phyloP scores from a whole-genome alignment of 1,284 basidiomycete genomes.

The Ceratobasidium sp. region DNA sequence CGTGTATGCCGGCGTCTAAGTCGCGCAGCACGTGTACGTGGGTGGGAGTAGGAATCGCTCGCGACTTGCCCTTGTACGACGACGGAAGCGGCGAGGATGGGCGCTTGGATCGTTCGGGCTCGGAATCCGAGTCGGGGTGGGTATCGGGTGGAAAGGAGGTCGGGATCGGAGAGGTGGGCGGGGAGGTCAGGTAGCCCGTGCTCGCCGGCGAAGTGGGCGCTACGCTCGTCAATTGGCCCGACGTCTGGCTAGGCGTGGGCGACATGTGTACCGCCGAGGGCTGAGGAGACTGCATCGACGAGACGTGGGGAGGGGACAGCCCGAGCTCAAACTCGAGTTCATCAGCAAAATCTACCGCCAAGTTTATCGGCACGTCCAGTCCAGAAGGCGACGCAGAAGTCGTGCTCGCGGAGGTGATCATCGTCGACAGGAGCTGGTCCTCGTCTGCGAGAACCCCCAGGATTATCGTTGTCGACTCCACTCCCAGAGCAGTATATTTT shows the following conservation, averaged over 20 bases:
- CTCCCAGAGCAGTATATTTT: not conserved
- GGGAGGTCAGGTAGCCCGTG: constrained; percentile 4
- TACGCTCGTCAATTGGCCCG: not conserved
- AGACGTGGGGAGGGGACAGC: not conserved
- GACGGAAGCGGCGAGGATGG: not conserved
- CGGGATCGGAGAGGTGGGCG: not conserved
- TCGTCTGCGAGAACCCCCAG: not conserved
- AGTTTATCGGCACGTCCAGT: constrained; percentile 1
- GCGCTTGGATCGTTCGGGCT: not conserved
- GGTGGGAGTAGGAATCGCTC: constrained; percentile 13
- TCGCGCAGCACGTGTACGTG: not conserved
- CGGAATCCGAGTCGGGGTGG: not conserved
- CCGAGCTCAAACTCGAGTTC: constrained; percentile 19
- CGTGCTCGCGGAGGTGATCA: no score
- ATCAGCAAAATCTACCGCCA: constrained; percentile 24
- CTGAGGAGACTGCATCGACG: not conserved
- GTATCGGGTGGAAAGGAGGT: not conserved
- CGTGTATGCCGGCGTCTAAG: not conserved
- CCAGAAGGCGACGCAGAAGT: no score
- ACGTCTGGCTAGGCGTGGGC: not conserved
- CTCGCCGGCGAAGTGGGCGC: not conserved
- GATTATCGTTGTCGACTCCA: constrained; percentile 16
- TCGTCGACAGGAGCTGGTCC: no score
- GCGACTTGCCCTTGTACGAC: constrained; percentile 12
- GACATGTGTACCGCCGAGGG: not conserved